Base-by-base conservation (phyloP, 1,284 basidiomycete species). In the Papiliotrema fonsecae region DNA sequence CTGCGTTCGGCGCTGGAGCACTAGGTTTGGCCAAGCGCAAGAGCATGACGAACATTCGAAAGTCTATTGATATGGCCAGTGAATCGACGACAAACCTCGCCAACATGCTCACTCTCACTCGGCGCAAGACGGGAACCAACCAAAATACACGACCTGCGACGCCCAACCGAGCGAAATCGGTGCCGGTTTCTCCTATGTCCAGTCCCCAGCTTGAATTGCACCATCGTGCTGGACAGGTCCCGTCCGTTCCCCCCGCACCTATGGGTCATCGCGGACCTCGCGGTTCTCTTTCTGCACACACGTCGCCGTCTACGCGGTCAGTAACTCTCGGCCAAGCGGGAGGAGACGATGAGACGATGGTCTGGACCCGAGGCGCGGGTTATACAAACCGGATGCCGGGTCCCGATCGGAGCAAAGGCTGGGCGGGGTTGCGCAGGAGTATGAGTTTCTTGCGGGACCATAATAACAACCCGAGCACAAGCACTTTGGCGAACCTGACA, bases 171-270 rank as follows among this genome's bases (percentile, higher is more conserved):
- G 45, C 50, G 6, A 47, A 38, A 25, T 50, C 47, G 11, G 46
- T 50, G 28, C 54, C 54, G 21, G 47, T 38, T 18, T 52, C 51
- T n/a, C 54, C 54, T 28, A 30, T 54, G 6, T 7, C 36, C 26
- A 27, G 30, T 11, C 36, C 50, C 1, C 2, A 14, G n/a, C 7
- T 22, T 6, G 34, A 46, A 14, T n/a, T n/a, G n/a, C n/a, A n/a
- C n/a, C n/a, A n/a, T n/a, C n/a, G n/a, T n/a, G 40, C 14, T 5
- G 16, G 16, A 5, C 34, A 7, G 9, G 30, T 41, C 26, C 19
- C 22, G 22, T n/a, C 9, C 19, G 18, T 25, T 19, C n/a, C 39
- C 4, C 39, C 30, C 39, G 25, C 30, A 31, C 22, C 25, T 3
- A 31, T 31, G 14, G 31, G 37, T 22, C 30, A 36, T 16, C 27